Evolutionary conservation across 1,284 basidiomycete species (phyloP).

Genomic region (Microbotryum intermedium): DNA sequence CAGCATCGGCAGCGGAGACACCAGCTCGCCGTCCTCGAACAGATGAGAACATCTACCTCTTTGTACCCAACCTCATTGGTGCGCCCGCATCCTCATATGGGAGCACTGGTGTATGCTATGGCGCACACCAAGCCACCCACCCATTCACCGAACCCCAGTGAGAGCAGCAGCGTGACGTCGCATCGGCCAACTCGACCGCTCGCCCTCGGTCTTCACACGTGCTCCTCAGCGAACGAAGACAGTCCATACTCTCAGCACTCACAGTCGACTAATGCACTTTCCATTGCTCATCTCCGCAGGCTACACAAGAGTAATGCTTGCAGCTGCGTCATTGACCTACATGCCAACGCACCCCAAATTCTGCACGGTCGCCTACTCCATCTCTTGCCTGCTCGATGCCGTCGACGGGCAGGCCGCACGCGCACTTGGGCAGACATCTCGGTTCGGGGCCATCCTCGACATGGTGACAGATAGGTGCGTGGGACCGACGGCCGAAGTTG

Average conservation of each 20-base stretch:
- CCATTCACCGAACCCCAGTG: not conserved
- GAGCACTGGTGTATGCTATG: not conserved
- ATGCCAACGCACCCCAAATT: constrained; percentile 90
- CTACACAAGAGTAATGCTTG: constrained; percentile 83
- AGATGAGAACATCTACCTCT: constrained; percentile 83
- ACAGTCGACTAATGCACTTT: not conserved
- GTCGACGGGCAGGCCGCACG: constrained; percentile 94
- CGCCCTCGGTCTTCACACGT: not conserved
- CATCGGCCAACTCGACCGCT: not conserved
- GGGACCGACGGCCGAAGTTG: not conserved
- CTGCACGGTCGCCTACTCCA: constrained; percentile 82
- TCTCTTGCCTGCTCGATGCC: constrained; percentile 92
- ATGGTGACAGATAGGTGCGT: constrained; percentile 98
- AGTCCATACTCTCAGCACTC: not conserved
- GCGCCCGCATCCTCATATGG: constrained; percentile 33
- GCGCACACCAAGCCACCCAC: not conserved
- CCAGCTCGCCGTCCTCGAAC: constrained; percentile 10
- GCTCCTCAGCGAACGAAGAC: not conserved
- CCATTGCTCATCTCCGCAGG: constrained; percentile 46
- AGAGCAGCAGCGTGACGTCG: not conserved
- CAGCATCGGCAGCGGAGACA: not conserved
- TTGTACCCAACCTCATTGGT: constrained; percentile 94
- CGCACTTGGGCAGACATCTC: constrained; percentile 76
- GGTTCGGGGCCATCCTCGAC: constrained; percentile 95
- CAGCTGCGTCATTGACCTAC: constrained; percentile 78